Base-by-base conservation (phyloP, 352 stramenopile genomes). In the Phytophthora hybrid region DNA sequence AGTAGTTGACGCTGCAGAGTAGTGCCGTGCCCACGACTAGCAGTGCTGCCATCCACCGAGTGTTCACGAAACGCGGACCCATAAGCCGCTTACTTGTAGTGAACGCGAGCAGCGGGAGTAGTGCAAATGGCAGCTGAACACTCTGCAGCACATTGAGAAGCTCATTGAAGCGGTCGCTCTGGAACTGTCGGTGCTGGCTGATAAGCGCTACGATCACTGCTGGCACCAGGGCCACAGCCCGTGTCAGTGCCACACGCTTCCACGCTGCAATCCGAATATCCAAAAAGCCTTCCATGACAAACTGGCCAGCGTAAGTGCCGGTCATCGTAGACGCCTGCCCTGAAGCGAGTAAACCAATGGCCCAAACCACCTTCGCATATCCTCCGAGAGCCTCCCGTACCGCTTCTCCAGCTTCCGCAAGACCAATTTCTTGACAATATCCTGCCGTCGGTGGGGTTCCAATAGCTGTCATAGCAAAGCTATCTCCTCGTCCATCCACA, bases 271-370 rank as follows among this genome's bases (percentile, higher is more conserved):
- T 85, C 41, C 85, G 74, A 11, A 98, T 79, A 51, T 97, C 74
- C 11, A 98, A 68, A 73, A 99, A 98, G 13, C 93, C 95, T 60
- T 98, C 92, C 89, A 98, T 98, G 21, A 99, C 90, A 52, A 97
- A 98, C 77, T 99, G 95, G 7, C 94, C 94, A 4, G 95, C 93
- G 70, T 97, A 98, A 14, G 95, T 98, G 7, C 92, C 95, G 1
- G 95, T 98, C 84, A 98, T 98, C 5, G 93, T 97, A 14, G 82
- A 93, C 51, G 85, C 91, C 65, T 98, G 93, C 7, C 94, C 94
- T 0, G 95, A 96, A 1, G 95, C 95, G 21, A 98, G 77, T 53
- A 98, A 66, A 0, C 93, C 95, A 37, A 98, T 85, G 5, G 86
- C 94, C 93, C 94, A 98, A 14, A 98, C 76, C 47, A 90, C 72